These are phyloP conservation scores for Sugiyamaella pinicola DNA, from an alignment of 1,139 yeast genomes.

Conservation along the genomic window DNA sequence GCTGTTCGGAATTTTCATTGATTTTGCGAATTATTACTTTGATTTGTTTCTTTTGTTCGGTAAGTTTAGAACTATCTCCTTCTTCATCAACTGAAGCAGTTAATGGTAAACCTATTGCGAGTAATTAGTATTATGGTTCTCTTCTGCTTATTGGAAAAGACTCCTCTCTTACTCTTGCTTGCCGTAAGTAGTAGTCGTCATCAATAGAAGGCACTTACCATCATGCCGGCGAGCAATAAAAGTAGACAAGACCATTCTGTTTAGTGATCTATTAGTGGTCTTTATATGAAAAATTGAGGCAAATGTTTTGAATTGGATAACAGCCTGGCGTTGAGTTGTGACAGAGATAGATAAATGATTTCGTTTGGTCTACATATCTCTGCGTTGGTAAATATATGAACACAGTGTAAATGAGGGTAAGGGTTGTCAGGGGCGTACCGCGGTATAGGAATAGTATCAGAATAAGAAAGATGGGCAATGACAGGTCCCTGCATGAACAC, in stretches of 20 bases:
- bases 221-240: conserved; percentile 38
- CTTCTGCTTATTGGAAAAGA: too few relatives aligned
- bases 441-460: background rate
- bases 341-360: background rate
- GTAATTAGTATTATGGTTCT: conserved; percentile 15
- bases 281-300: too few relatives aligned
- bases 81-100: conserved; percentile 94
- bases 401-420: conserved; percentile 10
- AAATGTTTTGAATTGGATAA: too few relatives aligned
- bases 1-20: conserved; percentile 77
- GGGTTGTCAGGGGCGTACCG: conserved; percentile 1
- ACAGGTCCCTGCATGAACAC: conserved; percentile 7
- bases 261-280: background rate
- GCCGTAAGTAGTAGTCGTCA: too few relatives aligned
- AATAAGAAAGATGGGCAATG: background rate
- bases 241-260: conserved; percentile 37
- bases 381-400: conserved; percentile 4
- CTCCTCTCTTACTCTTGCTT: too few relatives aligned
- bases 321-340: background rate
- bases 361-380: background rate
- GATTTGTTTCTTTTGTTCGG: conserved; percentile 82
- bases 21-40: conserved; percentile 76
- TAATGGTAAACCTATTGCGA: conserved; percentile 67
- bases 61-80: conserved; percentile 49
- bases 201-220: conserved; percentile 31